Evolutionary conservation across 805 yeast species (phyloP).

Genomic region (Vanderwaltozyma tropicalis): DNA sequence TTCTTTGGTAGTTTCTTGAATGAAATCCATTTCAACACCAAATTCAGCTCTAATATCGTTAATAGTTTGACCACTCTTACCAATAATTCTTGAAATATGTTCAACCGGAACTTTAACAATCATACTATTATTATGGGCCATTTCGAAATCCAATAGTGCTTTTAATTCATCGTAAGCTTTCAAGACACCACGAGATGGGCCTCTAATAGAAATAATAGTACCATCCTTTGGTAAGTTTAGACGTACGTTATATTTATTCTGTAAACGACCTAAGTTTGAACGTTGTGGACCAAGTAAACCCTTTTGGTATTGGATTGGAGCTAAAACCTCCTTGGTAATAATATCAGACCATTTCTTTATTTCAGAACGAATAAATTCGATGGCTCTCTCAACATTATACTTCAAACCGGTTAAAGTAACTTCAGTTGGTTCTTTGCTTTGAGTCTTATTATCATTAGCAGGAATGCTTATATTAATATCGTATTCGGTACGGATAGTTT

Average conservation of each 20-base stretch:
- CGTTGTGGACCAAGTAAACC: slow-evolving; percentile 79
- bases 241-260: slow-evolving; percentile 73
- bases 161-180: slow-evolving; percentile 75
- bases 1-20: slow-evolving; percentile 30
- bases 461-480: slow-evolving; percentile 69
- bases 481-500: slow-evolving; percentile 56
- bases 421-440: slow-evolving; percentile 28
- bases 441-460: slow-evolving; percentile 33
- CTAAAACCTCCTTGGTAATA: slow-evolving; percentile 46
- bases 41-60: slow-evolving; percentile 60
- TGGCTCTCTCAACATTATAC: slow-evolving; percentile 66
- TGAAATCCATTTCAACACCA: slow-evolving; percentile 42
- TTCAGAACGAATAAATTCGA: slow-evolving; percentile 42
- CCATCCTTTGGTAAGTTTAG: slow-evolving; percentile 62
- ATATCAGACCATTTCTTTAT: slow-evolving; percentile 81
- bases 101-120: slow-evolving; percentile 54
- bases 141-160: slow-evolving; percentile 77
- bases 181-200: slow-evolving; percentile 81
- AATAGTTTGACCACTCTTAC: slow-evolving; percentile 77
- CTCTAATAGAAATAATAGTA: slow-evolving; percentile 61
- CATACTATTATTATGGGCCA: slow-evolving; percentile 66
- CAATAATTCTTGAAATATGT: slow-evolving; percentile 79
- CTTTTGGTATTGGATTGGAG: slow-evolving; percentile 72
- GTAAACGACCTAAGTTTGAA: slow-evolving; percentile 68
- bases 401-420: slow-evolving; percentile 67